Conservation (phyloP, 306 rosid species). For the Dryas alaskensis region DNA sequence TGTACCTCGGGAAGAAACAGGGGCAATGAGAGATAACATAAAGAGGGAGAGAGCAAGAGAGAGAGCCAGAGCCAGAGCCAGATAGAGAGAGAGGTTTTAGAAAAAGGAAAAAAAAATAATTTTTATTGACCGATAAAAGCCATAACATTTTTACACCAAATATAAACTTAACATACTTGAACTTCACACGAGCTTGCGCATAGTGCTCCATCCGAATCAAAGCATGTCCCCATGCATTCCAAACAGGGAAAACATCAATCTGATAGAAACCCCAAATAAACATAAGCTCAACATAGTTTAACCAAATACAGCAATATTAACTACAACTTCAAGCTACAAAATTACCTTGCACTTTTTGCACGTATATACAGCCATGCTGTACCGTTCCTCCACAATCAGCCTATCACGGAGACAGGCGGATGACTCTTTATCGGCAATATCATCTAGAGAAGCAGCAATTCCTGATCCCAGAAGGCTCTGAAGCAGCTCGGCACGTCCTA, state of each 20-base stretch:
- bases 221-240: constrained; percentile 99
- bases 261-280: constrained; percentile 38
- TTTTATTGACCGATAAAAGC: neutral
- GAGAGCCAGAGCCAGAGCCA: neutral
- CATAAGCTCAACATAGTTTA: constrained; percentile 28
- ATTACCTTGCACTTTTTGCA: constrained; percentile 94
- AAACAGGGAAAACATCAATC: constrained; percentile 97
- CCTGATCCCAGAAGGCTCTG: constrained; percentile 97
- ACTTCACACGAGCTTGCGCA: constrained; percentile 94
- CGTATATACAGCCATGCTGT: constrained; percentile 98
- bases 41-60: neutral
- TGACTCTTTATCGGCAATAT: constrained; percentile 89
- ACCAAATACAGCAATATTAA: constrained; percentile 22
- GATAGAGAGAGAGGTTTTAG: neutral
- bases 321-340: constrained; percentile 12
- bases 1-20: neutral
- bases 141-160: constrained; percentile 8
- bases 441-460: constrained; percentile 94
- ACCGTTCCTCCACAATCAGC: constrained; percentile 80
- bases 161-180: constrained; percentile 59
- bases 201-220: constrained; percentile 96
- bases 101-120: neutral
- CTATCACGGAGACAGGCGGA: constrained; percentile 91
- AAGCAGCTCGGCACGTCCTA: constrained; percentile 91
- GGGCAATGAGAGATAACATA: no score